Evolutionary conservation across 495 filamentous ascomycete species (phyloP), one percentile per base, ranked within the genome.

Genomic region (Paragyromitra xinjiangensis): DNA sequence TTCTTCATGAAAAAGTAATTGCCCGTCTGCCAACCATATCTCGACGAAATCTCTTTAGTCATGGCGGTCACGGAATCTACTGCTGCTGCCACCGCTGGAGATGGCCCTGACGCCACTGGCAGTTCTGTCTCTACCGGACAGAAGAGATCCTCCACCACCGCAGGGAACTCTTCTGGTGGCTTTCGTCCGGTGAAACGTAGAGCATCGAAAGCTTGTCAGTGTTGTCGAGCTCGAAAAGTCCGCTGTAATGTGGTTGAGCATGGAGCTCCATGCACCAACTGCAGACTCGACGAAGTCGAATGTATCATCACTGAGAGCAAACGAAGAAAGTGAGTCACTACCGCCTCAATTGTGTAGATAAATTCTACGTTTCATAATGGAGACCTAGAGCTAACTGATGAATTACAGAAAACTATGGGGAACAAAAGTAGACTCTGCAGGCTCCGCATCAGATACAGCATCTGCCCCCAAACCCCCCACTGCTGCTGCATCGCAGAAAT

Each of bases 221-320:
- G 91, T 78, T 97, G 94, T 81, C 88, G 94, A 67, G 88, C 92
- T 29, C 90, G 94, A 79, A 97, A 97, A 83, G 94, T 97, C n/a
- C 88, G 94, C 61, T 97, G 94, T 85, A 93, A 97, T 85, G 94
- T 97, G 73, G 92, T 94, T 56, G 93, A 96, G 79, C 91, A 91
- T 84, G 92, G 92, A 44, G 89, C 91, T 37, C 94, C 94, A 5
- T 97, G 94, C 83, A 93, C 91, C 22, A 97, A 97, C 85, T 97
- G 94, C 85, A 88, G 92, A 37, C 86, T 94, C 84, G 94, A 97
- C 83, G 90, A 93, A 78, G 93, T 97, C 66, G 91, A 93, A 78
- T 97, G 94, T 85, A 86, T 94, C 50, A 92, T 97, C 8, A 93
- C 93, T 56, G 94, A 97, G 82, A 96, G 94, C 87, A 93, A 94